phyloP scores from a whole-genome alignment of 2,329 filamentous ascomycete species.

The Colletotrichum kahawae region DNA sequence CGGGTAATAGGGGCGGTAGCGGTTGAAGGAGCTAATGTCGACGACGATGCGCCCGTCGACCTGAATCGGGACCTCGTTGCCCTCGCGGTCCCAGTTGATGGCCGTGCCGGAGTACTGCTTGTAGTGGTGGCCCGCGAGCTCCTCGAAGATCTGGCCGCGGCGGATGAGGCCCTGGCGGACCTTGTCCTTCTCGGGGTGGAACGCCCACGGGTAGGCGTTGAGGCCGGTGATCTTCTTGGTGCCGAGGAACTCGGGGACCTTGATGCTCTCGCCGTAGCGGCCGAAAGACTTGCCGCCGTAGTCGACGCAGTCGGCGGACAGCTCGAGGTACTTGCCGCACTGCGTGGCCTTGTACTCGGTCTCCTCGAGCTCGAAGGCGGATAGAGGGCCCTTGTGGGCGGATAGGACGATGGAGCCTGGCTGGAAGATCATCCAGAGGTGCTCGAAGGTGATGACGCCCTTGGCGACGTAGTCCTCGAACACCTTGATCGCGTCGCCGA shows the following conservation, averaged over 20 bases:
- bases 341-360: constrained; percentile 40
- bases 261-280: constrained; percentile 36
- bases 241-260: constrained; percentile 47
- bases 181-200: constrained; percentile 43
- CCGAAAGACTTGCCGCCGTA: constrained; percentile 55
- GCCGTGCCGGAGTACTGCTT: constrained; percentile 49
- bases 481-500: constrained; percentile 53
- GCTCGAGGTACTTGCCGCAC: constrained; percentile 41
- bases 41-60: constrained; percentile 42
- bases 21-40: constrained; percentile 42
- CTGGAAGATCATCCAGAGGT: constrained; percentile 59
- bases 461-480: constrained; percentile 58
- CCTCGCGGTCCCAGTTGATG: constrained; percentile 37
- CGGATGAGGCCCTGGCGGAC: constrained; percentile 38
- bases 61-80: constrained; percentile 28
- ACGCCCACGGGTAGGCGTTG: constrained; percentile 47
- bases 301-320: constrained; percentile 49
- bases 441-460: constrained; percentile 56
- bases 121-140: constrained; percentile 51
- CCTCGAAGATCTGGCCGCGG: constrained; percentile 50
- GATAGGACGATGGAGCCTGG: constrained; percentile 48
- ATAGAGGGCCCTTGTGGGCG: constrained; percentile 41
- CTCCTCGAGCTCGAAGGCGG: constrained; percentile 42
- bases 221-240: constrained; percentile 49
- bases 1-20: constrained; percentile 35